Evolutionary conservation across 1,284 basidiomycete species (phyloP), one percentile per base, ranked within the genome.

Genomic region (Moesziomyces aphidis): DNA sequence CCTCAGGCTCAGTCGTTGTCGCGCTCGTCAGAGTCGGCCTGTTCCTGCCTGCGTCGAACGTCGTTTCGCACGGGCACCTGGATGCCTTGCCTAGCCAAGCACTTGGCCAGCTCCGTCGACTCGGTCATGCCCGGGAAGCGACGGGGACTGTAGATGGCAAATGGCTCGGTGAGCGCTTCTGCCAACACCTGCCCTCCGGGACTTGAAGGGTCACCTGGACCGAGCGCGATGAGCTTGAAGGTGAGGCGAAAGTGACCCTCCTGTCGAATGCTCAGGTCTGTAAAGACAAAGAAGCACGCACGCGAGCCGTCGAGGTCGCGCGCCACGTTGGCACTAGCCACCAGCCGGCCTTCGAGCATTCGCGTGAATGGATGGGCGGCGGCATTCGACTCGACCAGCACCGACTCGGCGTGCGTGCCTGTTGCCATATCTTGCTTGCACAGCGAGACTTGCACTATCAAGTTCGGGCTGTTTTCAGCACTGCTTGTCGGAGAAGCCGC

Each of bases 271-370:
- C 74, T 77, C 39, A 77, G 62, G 44, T 79, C 73, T 22, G 71
- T 66, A 28, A 79, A 78, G 44, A 78, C 64, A 28, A 78, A 78
- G 50, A 78, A 76, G 59, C 73, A 76, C 13, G 73, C 76, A 19
- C 56, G 43, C 1, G 55, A 59, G 22, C 72, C 65, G 50, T 78
- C 76, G 0, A 76, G 51, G 24, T 78, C 76, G 22, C 67, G 61
- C 9, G 66, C 73, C 3, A 73, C 64, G 26, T 78, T 75, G 48
- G 67, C 73, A 17, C 60, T 67, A 8, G 73, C 72, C 3, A 73
- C 63, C 7, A 76, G 46, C 13, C 68, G 62, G 13, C 76, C 76
- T 39, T 78, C 76, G 9, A 78, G 61, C 68, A 76, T 69, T 5
- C 73, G 28, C 9, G 68, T 75, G 55, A 50, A 59, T 0, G 68